Evolutionary conservation across 345 rosid genomes (phyloP), one percentile per base, ranked within the genome.

Genomic region (Populus ilicifolia): DNA sequence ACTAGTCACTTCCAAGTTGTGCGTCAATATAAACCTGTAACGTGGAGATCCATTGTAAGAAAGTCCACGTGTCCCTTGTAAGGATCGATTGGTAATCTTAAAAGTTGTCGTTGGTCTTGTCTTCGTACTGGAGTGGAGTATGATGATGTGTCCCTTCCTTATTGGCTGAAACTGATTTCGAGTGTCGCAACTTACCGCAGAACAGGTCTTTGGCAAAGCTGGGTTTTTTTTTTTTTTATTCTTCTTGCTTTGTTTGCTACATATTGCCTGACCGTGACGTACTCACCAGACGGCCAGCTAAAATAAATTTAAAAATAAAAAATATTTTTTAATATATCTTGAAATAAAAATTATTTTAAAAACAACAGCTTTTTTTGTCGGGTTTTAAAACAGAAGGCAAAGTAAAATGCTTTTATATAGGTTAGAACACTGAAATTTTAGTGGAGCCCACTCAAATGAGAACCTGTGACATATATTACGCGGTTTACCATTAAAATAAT

Each of bases 261-360:
- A 11, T 41, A 38, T 71, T 46, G 66, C 70, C 67, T 69, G 80
- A 61, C 69, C 70, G 82, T 77, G 81, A 71, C 82, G 82, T 67
- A 73, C 56, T 74, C 63, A 29, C 1, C 69, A 10, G 76, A 65
- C 46, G 21, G 72, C 30, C 33, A 75, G 52, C 36, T 0, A 33
- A 33, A 33, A 33, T 33, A 33, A 33, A 33, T 33, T 33, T 33
- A 33, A 33, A 33, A 33, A 33, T 4, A 33, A 33, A 33, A 33
- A 33, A 33, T 33, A 33, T 33, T 33, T 3, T 33, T 33, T 33
- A 33, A 33, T 33, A 33, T 33, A 33, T 33, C 5, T 33, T 33
- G 4, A 33, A 33, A 33, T 33, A 33, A 0, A 33, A 33, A 33
- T 33, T 33, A 33, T 33, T 33, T 33, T 33, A 4, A 33, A 33